Conservation (phyloP, 176 grass and related monocot genomes). For the Bonia amplexicaulis region DNA sequence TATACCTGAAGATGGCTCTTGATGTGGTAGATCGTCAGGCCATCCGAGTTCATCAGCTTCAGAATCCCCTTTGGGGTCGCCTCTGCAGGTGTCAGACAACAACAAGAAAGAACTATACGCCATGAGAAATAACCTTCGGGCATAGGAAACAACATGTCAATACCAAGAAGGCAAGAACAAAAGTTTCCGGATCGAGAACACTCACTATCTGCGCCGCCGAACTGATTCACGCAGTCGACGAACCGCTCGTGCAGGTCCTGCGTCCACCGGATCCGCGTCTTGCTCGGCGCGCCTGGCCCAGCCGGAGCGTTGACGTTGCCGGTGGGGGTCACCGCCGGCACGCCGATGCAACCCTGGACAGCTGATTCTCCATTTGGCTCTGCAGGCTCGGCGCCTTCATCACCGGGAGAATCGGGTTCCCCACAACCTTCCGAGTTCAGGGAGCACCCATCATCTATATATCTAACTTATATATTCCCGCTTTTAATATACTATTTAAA, state of each 20-base stretch:
- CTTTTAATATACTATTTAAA: too few relatives aligned
- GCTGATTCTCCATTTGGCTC: constrained; percentile 24
- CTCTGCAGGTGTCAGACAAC: constrained; percentile 31
- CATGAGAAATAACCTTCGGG: background rate
- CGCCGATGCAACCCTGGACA: background rate
- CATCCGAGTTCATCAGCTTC: constrained; percentile 82
- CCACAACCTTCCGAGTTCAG: constrained; percentile 30
- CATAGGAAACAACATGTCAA: background rate
- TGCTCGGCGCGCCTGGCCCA: constrained; percentile 32
- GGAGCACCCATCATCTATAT: background rate
- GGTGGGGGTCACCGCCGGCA: background rate
- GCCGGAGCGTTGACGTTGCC: background rate
- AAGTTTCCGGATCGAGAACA: background rate
- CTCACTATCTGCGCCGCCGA: constrained; percentile 85
- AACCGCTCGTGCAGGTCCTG: constrained; percentile 84
- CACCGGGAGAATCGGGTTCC: constrained; percentile 10
- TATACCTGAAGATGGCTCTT: constrained; percentile 92
- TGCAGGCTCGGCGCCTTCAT: constrained; percentile 35
- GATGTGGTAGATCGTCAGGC: constrained; percentile 85
- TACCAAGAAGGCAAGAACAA: background rate
- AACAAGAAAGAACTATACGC: constrained; percentile 4
- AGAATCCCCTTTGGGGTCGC: constrained; percentile 87
- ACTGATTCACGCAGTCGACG: constrained; percentile 70
- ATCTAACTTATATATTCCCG: too few relatives aligned
- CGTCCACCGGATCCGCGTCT: constrained; percentile 87